phyloP scores from a whole-genome alignment of 495 filamentous ascomycete species.

The Lasiosphaeria hispida region DNA sequence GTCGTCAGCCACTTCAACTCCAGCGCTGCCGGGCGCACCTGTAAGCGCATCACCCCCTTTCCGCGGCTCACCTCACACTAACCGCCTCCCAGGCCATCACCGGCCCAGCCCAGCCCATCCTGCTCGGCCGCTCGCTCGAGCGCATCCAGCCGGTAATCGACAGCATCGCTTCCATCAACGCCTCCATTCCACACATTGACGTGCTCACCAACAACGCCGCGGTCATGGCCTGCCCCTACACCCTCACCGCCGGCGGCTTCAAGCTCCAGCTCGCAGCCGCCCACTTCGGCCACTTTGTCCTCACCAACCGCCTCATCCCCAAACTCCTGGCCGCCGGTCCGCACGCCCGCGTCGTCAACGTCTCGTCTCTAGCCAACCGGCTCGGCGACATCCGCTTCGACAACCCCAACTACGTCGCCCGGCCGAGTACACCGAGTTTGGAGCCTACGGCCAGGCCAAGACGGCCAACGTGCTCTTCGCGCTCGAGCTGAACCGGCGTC shows the following conservation, averaged over 20 bases:
- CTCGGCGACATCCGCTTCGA: slow-evolving; percentile 44
- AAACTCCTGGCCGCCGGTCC: no score
- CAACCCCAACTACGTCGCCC: slow-evolving; percentile 48
- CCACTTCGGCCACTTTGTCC: slow-evolving; percentile 58
- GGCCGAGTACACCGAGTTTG: slow-evolving; percentile 41
- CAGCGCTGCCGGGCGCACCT: no score
- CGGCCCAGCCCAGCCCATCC: neutral
- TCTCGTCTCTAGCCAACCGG: slow-evolving; percentile 43
- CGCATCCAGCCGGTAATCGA: slow-evolving; percentile 42
- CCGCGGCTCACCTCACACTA: no score
- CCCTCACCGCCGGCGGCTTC: slow-evolving; percentile 45
- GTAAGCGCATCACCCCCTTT: no score
- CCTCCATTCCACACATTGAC: slow-evolving; percentile 55
- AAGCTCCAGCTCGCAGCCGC: slow-evolving; percentile 60
- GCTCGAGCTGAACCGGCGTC: slow-evolving; percentile 45
- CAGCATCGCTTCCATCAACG: slow-evolving; percentile 39
- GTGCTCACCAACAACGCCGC: slow-evolving; percentile 70
- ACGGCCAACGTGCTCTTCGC: slow-evolving; percentile 59
- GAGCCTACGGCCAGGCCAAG: slow-evolving; percentile 57
- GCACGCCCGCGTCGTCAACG: slow-evolving; percentile 34
- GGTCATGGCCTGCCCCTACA: slow-evolving; percentile 54
- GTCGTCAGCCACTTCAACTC: no score
- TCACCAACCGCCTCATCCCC: slow-evolving; percentile 52
- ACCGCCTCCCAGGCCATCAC: no score
- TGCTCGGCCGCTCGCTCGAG: slow-evolving; percentile 24